Conservation (phyloP, 2,329 filamentous ascomycete species). For the Pestalotiopsis sp. region DNA sequence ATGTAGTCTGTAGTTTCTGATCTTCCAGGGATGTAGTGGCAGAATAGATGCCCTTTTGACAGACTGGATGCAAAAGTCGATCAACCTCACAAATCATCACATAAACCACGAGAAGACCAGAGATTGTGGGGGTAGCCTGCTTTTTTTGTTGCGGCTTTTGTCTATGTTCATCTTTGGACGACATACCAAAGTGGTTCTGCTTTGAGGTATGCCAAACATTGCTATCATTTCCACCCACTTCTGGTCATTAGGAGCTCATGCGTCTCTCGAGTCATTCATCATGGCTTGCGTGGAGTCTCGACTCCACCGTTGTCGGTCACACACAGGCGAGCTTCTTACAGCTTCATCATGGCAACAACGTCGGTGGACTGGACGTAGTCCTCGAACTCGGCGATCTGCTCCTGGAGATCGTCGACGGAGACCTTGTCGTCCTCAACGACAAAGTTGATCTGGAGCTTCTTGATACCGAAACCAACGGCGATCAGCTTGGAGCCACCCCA, state of each 20-base stretch:
- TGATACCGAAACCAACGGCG: conserved; percentile 94
- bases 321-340: conserved; percentile 57
- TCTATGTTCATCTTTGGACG: conserved; percentile 8
- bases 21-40: too few relatives aligned
- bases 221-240: conserved; percentile 21
- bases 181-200: background rate
- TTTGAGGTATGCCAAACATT: conserved; percentile 7
- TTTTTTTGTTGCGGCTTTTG: conserved; percentile 11
- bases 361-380: conserved; percentile 97
- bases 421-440: conserved; percentile 98
- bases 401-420: conserved; percentile 83
- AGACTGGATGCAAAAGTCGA: background rate
- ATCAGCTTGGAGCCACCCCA: conserved; percentile 94
- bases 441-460: conserved; percentile 98
- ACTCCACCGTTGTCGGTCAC: conserved; percentile 20
- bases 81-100: background rate
- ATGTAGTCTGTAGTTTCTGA: too few relatives aligned
- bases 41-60: too few relatives aligned
- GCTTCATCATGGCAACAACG: conserved; percentile 88
- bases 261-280: conserved; percentile 32
- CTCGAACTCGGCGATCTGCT: conserved; percentile 80
- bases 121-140: background rate
- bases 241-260: conserved; percentile 30
- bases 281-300: conserved; percentile 27
- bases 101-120: background rate